Evolutionary conservation across 1,284 basidiomycete species (phyloP).

Genomic region (Apiotrichum siamense): DNA sequence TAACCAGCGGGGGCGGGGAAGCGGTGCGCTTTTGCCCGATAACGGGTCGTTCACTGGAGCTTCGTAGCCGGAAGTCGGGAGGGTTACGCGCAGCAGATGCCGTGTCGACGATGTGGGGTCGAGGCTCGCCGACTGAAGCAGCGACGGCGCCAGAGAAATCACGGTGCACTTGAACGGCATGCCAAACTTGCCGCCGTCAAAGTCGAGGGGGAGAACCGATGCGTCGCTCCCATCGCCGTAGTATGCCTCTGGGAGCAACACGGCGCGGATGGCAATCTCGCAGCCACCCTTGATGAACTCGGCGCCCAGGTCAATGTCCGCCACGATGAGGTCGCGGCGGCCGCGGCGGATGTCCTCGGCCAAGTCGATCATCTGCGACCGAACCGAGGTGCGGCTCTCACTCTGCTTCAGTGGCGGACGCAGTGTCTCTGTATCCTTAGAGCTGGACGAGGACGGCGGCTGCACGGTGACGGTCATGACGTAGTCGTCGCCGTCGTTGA

Average conservation of each 20-base stretch:
- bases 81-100: slow-evolving; percentile 65
- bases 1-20: slow-evolving; percentile 68
- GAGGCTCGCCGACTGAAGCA: slow-evolving; percentile 60
- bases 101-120: slow-evolving; percentile 50
- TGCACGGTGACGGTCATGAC: slow-evolving; percentile 35
- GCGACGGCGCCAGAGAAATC: slow-evolving; percentile 65
- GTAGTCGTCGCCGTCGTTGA: slow-evolving; percentile 29
- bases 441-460: slow-evolving; percentile 15
- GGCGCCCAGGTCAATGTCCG: slow-evolving; percentile 34
- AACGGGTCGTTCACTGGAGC: slow-evolving; percentile 70
- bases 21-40: slow-evolving; percentile 61
- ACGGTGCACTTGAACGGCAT: slow-evolving; percentile 43
- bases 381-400: slow-evolving; percentile 25
- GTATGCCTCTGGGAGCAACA: slow-evolving; percentile 34
- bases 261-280: slow-evolving; percentile 31
- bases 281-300: slow-evolving; percentile 32
- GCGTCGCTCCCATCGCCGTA: slow-evolving; percentile 9
- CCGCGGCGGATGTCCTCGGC: slow-evolving; percentile 38
- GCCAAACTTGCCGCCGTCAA: slow-evolving; percentile 23
- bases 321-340: slow-evolving; percentile 32
- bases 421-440: slow-evolving; percentile 9
- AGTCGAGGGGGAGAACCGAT: slow-evolving; percentile 23
- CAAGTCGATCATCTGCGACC: slow-evolving; percentile 37
- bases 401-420: slow-evolving; percentile 28
- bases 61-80: slow-evolving; percentile 77